A percentile compares a stretch with the other conserved stretches of the same genome.
phyloP scores from a whole-genome alignment of 2,329 filamentous ascomycete species.

The Colletotrichum coccodes region DNA sequence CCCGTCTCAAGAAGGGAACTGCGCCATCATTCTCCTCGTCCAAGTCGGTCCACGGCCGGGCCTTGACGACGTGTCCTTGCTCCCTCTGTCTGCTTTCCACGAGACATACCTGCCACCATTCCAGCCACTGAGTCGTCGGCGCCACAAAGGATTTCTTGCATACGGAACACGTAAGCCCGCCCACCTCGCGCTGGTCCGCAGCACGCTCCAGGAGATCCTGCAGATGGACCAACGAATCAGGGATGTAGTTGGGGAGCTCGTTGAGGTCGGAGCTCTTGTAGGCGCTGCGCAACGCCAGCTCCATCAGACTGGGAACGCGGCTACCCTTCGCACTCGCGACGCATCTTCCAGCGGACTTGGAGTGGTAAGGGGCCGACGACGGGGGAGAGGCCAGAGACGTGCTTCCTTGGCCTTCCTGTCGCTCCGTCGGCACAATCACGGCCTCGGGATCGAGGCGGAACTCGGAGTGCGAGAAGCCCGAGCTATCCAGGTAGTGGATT shows the following conservation, averaged over 20 bases:
- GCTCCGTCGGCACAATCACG: constrained; percentile 15
- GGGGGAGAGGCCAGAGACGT: constrained; percentile 27
- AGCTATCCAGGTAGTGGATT: constrained; percentile 41
- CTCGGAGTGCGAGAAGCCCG: constrained; percentile 34
- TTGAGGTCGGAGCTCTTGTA: constrained; percentile 53
- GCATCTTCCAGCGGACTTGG: constrained; percentile 27
- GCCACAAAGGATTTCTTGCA: constrained; percentile 61
- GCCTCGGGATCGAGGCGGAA: constrained; percentile 37
- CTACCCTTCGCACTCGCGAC: constrained; percentile 35
- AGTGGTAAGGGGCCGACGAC: constrained; percentile 32
- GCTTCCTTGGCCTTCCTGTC: neutral
- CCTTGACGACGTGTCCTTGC: constrained; percentile 10
- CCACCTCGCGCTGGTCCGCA: constrained; percentile 53
- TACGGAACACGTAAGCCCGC: constrained; percentile 61
- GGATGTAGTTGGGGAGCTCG: constrained; percentile 55
- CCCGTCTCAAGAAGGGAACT: constrained; percentile 58
- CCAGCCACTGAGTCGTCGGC: constrained; percentile 68
- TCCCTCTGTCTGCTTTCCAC: constrained; percentile 34
- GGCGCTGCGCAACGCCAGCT: constrained; percentile 59
- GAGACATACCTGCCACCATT: constrained; percentile 62
- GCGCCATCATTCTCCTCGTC: constrained; percentile 45
- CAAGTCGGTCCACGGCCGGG: constrained; percentile 25
- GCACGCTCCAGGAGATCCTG: constrained; percentile 51
- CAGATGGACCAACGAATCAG: constrained; percentile 52
- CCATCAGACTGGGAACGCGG: constrained; percentile 60